Percentiles rank a stretch among this genome's conserved stretches.
Conservation (phyloP, 176 grass and related monocot species). For the Carex kokanica region DNA sequence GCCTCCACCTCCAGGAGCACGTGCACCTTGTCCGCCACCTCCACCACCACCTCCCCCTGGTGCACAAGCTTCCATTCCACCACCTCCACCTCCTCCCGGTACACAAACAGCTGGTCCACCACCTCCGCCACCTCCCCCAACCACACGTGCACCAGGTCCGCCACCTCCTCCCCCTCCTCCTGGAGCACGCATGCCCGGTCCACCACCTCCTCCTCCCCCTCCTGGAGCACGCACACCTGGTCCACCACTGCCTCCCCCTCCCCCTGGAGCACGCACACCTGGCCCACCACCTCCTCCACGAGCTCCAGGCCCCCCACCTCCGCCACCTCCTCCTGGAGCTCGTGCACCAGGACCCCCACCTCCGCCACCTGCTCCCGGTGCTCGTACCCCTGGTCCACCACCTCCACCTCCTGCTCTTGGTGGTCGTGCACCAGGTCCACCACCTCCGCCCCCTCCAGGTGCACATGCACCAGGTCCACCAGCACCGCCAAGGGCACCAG, state of each 20-base stretch:
- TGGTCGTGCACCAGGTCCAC: slow-evolving; percentile 52
- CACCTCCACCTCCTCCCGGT: slow-evolving; percentile 14
- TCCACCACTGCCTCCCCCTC: slow-evolving; percentile 61
- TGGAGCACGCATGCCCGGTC: slow-evolving; percentile 48
- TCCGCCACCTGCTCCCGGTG: slow-evolving; percentile 40
- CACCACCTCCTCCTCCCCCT: slow-evolving; percentile 51
- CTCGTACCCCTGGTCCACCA: slow-evolving; percentile 39
- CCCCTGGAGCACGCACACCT: slow-evolving; percentile 12
- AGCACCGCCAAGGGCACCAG: slow-evolving; percentile 74
- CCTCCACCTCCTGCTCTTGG: slow-evolving; percentile 50
- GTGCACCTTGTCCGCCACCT: slow-evolving; percentile 44
- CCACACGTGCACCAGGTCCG: neutral
- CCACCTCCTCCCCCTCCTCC: slow-evolving; percentile 36
- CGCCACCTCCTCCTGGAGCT: slow-evolving; percentile 30
- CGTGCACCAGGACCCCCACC: slow-evolving; percentile 52
- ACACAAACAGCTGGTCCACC: slow-evolving; percentile 37
- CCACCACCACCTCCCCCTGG: slow-evolving; percentile 24
- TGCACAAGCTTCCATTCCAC: neutral
- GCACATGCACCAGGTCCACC: slow-evolving; percentile 51
- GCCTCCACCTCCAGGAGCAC: neutral
- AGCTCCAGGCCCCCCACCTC: neutral
- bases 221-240: slow-evolving; percentile 40
- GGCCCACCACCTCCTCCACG: slow-evolving; percentile 27
- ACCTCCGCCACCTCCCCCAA: slow-evolving; percentile 34
- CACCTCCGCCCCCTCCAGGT: slow-evolving; percentile 64